Evolutionary conservation across 345 rosid genomes (phyloP).

Genomic region (Rhizophora apiculata): DNA sequence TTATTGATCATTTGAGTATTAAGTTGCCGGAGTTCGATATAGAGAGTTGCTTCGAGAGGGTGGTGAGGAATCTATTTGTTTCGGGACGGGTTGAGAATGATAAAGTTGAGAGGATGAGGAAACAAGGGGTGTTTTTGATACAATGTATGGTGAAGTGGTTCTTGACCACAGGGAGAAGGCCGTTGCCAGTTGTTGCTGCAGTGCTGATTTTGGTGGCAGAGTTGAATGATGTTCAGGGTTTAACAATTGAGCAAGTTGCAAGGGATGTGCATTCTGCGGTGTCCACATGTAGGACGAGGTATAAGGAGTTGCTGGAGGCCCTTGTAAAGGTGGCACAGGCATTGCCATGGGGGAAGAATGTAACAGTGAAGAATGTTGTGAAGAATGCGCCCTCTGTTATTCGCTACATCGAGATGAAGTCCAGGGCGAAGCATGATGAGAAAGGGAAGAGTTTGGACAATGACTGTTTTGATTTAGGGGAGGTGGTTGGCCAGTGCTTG

Average conservation of each 20-base stretch:
- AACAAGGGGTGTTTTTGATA: conserved; percentile 69
- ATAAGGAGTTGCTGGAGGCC: conserved; percentile 56
- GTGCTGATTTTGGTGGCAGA: conserved; percentile 63
- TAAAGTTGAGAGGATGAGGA: conserved; percentile 40
- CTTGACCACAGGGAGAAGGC: conserved; percentile 70
- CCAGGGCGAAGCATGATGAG: conserved; percentile 37
- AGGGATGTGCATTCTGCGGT: conserved; percentile 37
- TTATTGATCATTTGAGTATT: conserved; percentile 49
- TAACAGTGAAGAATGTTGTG: conserved; percentile 61
- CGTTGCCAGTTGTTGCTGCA: conserved; percentile 67
- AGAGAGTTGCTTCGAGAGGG: conserved; percentile 45
- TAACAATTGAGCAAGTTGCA: conserved; percentile 53
- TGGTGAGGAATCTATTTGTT: conserved; percentile 24
- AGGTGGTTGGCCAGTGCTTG: conserved; percentile 44
- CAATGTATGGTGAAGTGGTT: conserved; percentile 78
- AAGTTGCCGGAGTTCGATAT: conserved; percentile 53
- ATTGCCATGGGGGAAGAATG: conserved; percentile 84
- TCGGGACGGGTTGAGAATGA: conserved; percentile 37
- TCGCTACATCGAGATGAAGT: conserved; percentile 68
- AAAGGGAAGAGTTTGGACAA: conserved; percentile 4
- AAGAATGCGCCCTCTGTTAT: conserved; percentile 55
- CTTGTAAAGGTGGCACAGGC: conserved; percentile 64
- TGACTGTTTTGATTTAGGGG: conserved; percentile 28
- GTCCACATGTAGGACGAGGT: conserved; percentile 44
- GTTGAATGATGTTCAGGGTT: conserved; percentile 44